Percentiles rank a stretch among this genome's conserved stretches.
phyloP scores from a whole-genome alignment of 176 grass and related monocot genomes.

The Oryza rufipogon region DNA sequence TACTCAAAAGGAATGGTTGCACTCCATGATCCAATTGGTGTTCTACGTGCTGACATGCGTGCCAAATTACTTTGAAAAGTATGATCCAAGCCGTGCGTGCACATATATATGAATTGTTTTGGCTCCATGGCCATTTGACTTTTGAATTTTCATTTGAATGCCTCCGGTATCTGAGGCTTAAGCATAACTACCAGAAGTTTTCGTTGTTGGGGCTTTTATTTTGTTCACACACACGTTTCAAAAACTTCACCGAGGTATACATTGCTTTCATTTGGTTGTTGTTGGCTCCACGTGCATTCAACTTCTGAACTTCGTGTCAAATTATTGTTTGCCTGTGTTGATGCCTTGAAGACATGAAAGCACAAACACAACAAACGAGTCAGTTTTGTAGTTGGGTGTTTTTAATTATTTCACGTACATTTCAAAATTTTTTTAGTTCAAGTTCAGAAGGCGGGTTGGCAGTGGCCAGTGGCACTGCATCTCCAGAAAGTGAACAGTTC shows the following conservation, averaged over 20 bases:
- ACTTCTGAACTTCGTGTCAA: conserved; percentile 16
- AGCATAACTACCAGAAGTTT: neutral
- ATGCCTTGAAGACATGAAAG: neutral
- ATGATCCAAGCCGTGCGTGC: neutral
- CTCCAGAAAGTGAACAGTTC: conserved; percentile 2
- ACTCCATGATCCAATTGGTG: neutral
- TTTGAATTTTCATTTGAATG: conserved; percentile 6
- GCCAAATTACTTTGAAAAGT: neutral
- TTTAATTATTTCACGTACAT: neutral
- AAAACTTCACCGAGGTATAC: neutral
- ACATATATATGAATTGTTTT: neutral
- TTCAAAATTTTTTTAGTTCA: neutral
- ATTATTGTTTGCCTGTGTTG: conserved; percentile 12
- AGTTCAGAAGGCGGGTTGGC: neutral
- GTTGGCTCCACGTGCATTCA: conserved; percentile 28
- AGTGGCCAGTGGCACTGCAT: neutral
- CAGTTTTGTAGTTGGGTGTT: conserved; percentile 27
- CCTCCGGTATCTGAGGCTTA: neutral
- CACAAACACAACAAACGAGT: neutral
- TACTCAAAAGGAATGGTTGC: neutral
- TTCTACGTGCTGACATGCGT: neutral
- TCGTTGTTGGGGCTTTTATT: neutral
- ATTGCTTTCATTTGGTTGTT: neutral
- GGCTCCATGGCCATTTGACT: neutral
- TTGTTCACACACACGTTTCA: neutral